A percentile compares a stretch with the other conserved stretches of the same genome.
phyloP scores from a whole-genome alignment of 768 basidiomycete species.

The Hygrophoropsis aurantiaca region DNA sequence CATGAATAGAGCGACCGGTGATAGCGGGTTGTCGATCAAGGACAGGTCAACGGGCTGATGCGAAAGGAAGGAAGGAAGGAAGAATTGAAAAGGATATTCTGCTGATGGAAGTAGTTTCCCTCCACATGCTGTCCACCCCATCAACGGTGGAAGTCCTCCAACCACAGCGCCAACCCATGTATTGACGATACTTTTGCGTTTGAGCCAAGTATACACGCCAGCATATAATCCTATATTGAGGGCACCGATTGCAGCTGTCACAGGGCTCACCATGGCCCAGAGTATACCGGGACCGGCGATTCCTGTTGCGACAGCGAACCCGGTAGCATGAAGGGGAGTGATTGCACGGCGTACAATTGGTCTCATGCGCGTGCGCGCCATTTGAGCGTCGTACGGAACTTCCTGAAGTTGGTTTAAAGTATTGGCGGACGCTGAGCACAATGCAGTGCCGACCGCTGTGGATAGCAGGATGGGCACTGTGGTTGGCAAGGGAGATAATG shows the following conservation, averaged over 20 bases:
- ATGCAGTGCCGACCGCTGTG: constrained; percentile 84
- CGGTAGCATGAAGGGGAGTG: constrained; percentile 77
- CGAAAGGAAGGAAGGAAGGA: constrained; percentile 61
- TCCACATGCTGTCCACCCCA: constrained; percentile 98
- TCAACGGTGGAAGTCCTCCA: constrained; percentile 89
- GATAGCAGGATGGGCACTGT: constrained; percentile 82
- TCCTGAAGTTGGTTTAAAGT: constrained; percentile 94
- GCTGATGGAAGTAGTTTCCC: constrained; percentile 70
- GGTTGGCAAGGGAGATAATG: constrained; percentile 85
- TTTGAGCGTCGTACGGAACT: constrained; percentile 94
- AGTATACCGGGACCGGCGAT: constrained; percentile 76
- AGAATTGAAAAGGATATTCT: constrained; percentile 55
- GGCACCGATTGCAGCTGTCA: constrained; percentile 80
- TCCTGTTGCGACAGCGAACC: constrained; percentile 78
- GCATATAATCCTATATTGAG: constrained; percentile 89
- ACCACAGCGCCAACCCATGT: constrained; percentile 96
- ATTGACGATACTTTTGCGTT: constrained; percentile 77
- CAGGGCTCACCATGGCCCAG: constrained; percentile 80
- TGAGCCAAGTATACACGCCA: constrained; percentile 89
- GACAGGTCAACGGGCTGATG: constrained; percentile 40
- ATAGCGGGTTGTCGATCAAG: constrained; percentile 77
- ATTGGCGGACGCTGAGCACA: constrained; percentile 93
- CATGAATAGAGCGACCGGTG: constrained; percentile 77
- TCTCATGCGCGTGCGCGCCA: constrained; percentile 84
- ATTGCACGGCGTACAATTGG: constrained; percentile 87